Evolutionary conservation across 2,329 filamentous ascomycete species (phyloP), one percentile per base, ranked within the genome.

Genomic region (Diaporthe vexans): DNA sequence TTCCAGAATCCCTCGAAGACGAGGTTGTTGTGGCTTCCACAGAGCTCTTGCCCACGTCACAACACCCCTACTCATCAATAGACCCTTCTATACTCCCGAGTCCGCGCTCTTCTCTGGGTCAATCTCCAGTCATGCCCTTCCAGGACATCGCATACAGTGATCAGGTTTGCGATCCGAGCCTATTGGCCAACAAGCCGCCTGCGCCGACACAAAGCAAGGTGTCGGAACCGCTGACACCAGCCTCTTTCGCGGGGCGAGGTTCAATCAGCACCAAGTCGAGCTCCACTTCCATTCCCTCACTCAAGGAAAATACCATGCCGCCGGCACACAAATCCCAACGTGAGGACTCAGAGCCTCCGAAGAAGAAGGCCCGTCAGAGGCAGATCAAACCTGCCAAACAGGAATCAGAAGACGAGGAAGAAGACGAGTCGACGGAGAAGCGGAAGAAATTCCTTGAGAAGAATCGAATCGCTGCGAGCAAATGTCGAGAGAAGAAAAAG

Each of bases 391-490:
- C 77, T 78, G n/a, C 78, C 79, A 63, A 72, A 9, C 9, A 82
- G 79, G 70, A 80, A 81, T 52, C 78, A 78, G 35, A 82, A 73
- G 67, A 76, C 75, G 8, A 78, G 15, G 40, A 74, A 77, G 69
- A 75, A 77, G 70, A 72, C 48, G 58, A 43, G n/a, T 43, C 70
- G 35, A 54, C 70, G 40, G 70, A 72, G 15, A 72, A 72, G 43
- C 57, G 90, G 37, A 86, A 85, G 75, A 88, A 87, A 76, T 92
- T 91, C 77, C 86, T 94, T 0, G 91, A 94, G 81, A 89, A 93
- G 75, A 95, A 95, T 81, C 88, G 93, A 13, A 84, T 93, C 3
- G 93, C 93, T 0, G 93, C 93, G 1, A 93, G 91, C 80, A 94
- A 94, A 80, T 95, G 93, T 79, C 89, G 93, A 4, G 89, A 92